Percentiles rank a stretch among this genome's conserved stretches.
Evolutionary conservation across 225 moss, liverwort and hornwort species (phyloP).

Genomic region (Climacium dendroides): DNA sequence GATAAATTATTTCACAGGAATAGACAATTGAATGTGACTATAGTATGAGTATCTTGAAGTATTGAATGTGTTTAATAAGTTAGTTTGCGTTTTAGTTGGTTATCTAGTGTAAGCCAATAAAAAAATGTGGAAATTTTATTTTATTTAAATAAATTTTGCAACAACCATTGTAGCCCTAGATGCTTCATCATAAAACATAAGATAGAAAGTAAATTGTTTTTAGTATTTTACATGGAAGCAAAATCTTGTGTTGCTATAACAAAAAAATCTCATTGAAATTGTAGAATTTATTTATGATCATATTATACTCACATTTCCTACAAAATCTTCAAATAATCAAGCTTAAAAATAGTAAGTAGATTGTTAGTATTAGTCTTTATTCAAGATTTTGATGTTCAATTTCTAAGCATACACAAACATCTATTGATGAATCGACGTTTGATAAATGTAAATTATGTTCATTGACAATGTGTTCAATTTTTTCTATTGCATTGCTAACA

Average conservation of each 20-base stretch:
- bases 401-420: not conserved
- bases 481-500: too few relatives aligned
- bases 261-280: not conserved
- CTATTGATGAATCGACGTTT: too few relatives aligned
- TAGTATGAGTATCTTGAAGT: not conserved
- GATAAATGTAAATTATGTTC: not conserved
- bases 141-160: not conserved
- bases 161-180: not conserved
- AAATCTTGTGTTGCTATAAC: not conserved
- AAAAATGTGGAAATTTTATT: not conserved
- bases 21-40: accelerated
- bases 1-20: not conserved
- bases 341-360: not conserved
- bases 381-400: not conserved
- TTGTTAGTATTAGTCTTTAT: not conserved
- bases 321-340: not conserved
- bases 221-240: too few relatives aligned
- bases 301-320: not conserved
- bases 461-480: not conserved
- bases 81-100: accelerated
- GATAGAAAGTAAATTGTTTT: not conserved
- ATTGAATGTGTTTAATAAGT: not conserved
- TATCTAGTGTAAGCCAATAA: not conserved
- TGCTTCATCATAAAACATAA: not conserved
- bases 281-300: not conserved